Conservation (phyloP, 257 asterid species). For the Cinchona pubescens region DNA sequence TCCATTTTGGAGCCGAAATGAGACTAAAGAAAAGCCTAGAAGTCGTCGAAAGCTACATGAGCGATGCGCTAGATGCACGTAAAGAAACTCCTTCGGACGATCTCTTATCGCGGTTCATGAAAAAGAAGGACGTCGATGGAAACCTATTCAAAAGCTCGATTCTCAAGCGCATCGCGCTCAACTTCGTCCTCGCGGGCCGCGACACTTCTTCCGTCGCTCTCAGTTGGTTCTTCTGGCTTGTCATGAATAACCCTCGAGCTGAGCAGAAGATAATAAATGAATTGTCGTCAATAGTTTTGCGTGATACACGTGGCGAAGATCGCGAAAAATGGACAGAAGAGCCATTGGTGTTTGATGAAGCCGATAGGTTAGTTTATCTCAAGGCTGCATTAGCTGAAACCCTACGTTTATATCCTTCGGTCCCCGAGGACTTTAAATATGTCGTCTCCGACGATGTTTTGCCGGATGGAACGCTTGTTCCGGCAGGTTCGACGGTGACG, state of each 20-base stretch:
- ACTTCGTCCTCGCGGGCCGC: constrained; percentile 77
- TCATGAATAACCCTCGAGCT: constrained; percentile 52
- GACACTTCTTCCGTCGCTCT: constrained; percentile 90
- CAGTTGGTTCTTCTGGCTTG: constrained; percentile 87
- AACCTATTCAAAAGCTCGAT: constrained; percentile 44
- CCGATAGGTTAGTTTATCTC: constrained; percentile 59
- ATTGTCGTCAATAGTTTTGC: constrained; percentile 37
- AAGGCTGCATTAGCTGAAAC: constrained; percentile 78
- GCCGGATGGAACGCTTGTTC: constrained; percentile 65
- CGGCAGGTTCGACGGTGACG: constrained; percentile 79
- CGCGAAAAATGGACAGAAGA: constrained; percentile 54
- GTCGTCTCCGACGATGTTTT: constrained; percentile 62
- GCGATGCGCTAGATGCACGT: constrained; percentile 64
- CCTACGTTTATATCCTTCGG: constrained; percentile 74
- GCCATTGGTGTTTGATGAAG: constrained; percentile 74
- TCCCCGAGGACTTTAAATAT: constrained; percentile 75
- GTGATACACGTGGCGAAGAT: constrained; percentile 50
- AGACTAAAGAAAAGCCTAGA: constrained; percentile 46
- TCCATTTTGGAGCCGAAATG: constrained; percentile 55
- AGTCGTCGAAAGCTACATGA: constrained; percentile 69
- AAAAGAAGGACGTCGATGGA: constrained; percentile 57
- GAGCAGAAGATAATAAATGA: constrained; percentile 54
- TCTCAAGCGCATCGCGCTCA: constrained; percentile 68
- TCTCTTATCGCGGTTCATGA: constrained; percentile 72
- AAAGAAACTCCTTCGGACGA: constrained; percentile 67